Evolutionary conservation across 2,329 filamentous ascomycete species (phyloP), one percentile per base, ranked within the genome.

Genomic region (Teratosphaeria viscida): DNA sequence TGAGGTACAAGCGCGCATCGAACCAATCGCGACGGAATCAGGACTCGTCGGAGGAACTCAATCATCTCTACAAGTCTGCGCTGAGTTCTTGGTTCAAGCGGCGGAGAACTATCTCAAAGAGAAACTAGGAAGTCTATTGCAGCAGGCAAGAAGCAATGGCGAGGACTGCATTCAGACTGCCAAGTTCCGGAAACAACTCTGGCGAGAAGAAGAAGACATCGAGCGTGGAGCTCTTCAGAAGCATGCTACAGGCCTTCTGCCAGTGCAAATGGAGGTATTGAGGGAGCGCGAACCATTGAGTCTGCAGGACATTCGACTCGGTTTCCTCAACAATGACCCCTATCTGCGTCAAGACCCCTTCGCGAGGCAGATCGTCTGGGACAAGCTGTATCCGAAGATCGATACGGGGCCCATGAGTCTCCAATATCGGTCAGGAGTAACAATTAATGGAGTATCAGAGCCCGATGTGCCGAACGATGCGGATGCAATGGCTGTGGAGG

Each of bases 331-430:
- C 64, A 85, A 87, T 12, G 89, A 94, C 58, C 84, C 82, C 29
- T 86, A 89, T 61, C 80, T 95, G 63, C 85, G 85, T 10, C 85
- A 89, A 61, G 92, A 94, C 75, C 90, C 89, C 0, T 79, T 90
- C 27, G 78, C 95, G 43, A 82, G 85, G 32, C 85, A 88, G 52
- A 81, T 85, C 58, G 84, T 96, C 54, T 77, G 86, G 67, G 59
- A 69, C 4, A 63, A 62, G 26, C 62, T 65, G 23, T 71, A 67
- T 34, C 65, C 68, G 3, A 62, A 53, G 49, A 53, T 26, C 5
- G 29, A 27, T 16, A 26, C 35, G 54, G 43, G 29, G 26, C 19
- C 53, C 4, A 26, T 65, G 47, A 58, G 61, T 11, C 4, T 54
- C 29, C 70, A 72, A 37, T 83, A 19, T 11, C 26, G 7, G 6